A percentile compares a stretch with the other conserved stretches of the same genome.
phyloP scores from a whole-genome alignment of 2,329 filamentous ascomycete genomes.

The Monosporascus sp. region DNA sequence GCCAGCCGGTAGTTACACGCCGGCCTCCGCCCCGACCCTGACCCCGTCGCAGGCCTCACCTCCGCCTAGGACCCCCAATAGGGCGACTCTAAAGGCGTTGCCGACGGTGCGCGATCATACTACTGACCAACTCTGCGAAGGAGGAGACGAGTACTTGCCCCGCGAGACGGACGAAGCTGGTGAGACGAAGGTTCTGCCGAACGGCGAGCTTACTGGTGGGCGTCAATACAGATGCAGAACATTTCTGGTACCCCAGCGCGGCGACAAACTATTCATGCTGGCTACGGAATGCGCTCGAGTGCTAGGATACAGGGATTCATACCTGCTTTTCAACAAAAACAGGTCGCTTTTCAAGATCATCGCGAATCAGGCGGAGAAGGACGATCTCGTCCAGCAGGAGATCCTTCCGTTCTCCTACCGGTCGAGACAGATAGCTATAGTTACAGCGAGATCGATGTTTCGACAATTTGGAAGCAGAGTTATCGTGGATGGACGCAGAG shows the following conservation, averaged over 20 bases:
- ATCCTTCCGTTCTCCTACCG: constrained; percentile 96
- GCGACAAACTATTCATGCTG: constrained; percentile 95
- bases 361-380: constrained; percentile 90
- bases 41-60: constrained; percentile 47
- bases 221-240: constrained; percentile 91
- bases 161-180: constrained; percentile 89
- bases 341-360: constrained; percentile 96
- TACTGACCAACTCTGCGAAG: constrained; percentile 84
- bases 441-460: constrained; percentile 97
- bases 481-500: constrained; percentile 81
- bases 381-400: constrained; percentile 90
- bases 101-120: constrained; percentile 96
- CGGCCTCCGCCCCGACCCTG: constrained; percentile 24
- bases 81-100: constrained; percentile 83
- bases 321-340: constrained; percentile 97
- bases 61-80: constrained; percentile 75
- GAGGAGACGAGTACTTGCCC: constrained; percentile 90
- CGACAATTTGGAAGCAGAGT: constrained; percentile 94
- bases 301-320: constrained; percentile 93
- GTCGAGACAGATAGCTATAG: constrained; percentile 97
- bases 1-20: constrained; percentile 30
- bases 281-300: constrained; percentile 95
- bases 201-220: constrained; percentile 74
- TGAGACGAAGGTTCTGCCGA: constrained; percentile 84
- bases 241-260: constrained; percentile 85